Percentiles rank a stretch among this genome's conserved stretches.
These are phyloP conservation scores for Tuber calosporum DNA, from an alignment of 495 filamentous ascomycete genomes.

Conservation along the genomic window DNA sequence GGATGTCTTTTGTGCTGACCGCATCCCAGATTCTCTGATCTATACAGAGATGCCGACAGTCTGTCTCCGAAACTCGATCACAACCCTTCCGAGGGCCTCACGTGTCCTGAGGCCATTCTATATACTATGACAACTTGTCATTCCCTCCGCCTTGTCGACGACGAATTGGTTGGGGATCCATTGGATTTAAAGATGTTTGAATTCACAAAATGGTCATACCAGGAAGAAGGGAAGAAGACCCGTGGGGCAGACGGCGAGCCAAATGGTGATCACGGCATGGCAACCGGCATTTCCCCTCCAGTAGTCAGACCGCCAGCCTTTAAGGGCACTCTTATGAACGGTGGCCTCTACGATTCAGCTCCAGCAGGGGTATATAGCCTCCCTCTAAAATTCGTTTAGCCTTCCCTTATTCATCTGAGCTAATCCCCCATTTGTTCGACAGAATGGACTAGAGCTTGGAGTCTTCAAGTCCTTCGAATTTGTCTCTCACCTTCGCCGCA, in stretches of 20 bases:
- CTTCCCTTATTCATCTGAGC: conserved; percentile 11
- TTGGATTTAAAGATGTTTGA: conserved; percentile 98
- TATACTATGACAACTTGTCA: conserved; percentile 98
- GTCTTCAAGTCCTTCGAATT: conserved; percentile 89
- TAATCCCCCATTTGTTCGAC: conserved; percentile 11
- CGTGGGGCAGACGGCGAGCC: conserved; percentile 33
- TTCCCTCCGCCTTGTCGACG: conserved; percentile 77
- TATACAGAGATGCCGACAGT: conserved; percentile 51
- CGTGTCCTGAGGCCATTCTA: conserved; percentile 61
- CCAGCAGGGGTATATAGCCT: conserved; percentile 14
- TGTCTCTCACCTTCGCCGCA: conserved; percentile 85
- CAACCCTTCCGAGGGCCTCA: conserved; percentile 54
- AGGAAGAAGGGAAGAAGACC: conserved; percentile 66
- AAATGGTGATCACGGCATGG: conserved; percentile 47
- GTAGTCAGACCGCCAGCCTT: conserved; percentile 67
- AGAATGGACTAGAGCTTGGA: conserved; percentile 65
- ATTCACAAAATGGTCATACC: conserved; percentile 87
- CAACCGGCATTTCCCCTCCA: conserved; percentile 62
- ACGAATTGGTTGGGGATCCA: conserved; percentile 84
- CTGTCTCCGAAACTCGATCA: conserved; percentile 52
- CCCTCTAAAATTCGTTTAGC: background rate
- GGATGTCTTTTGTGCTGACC: conserved; percentile 20
- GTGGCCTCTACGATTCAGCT: conserved; percentile 20
- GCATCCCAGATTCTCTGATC: conserved; percentile 52
- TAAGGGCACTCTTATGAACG: background rate